Percentiles rank a stretch among this genome's conserved stretches.
Conservation (phyloP, 257 asterid species). For the Penstemon davidsonii region DNA sequence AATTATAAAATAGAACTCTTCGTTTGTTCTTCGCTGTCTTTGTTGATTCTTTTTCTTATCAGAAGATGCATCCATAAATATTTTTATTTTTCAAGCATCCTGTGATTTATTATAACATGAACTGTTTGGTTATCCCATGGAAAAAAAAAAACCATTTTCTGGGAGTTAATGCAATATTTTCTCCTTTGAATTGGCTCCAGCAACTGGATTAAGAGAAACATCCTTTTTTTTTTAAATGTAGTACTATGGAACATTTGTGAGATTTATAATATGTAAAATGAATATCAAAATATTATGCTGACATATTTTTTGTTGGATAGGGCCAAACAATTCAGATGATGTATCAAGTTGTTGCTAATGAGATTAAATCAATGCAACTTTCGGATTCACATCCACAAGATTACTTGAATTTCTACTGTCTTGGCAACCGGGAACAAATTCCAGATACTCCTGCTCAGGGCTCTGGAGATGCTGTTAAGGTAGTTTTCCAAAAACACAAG, state of each 20-base stretch:
- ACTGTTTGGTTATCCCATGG: constrained; percentile 3
- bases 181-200: constrained; percentile 1
- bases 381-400: constrained; percentile 64
- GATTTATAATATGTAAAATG: constrained; percentile 7
- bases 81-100: constrained; percentile 7
- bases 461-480: constrained; percentile 63
- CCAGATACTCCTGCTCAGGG: constrained; percentile 36
- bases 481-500: constrained; percentile 28
- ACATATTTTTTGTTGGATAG: constrained; percentile 39
- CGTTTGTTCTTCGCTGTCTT: constrained; percentile 14
- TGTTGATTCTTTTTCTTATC: not conserved
- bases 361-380: constrained; percentile 63
- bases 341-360: constrained; percentile 71
- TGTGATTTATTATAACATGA: constrained; percentile 14
- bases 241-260: constrained; percentile 18
- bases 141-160: not conserved
- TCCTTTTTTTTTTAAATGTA: constrained; percentile 13
- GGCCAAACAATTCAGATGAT: constrained; percentile 80
- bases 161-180: constrained; percentile 14
- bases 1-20: constrained; percentile 1
- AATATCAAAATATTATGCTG: not conserved
- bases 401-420: constrained; percentile 86
- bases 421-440: constrained; percentile 76
- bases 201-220: constrained; percentile 10
- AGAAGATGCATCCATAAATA: not conserved